Percentiles rank a stretch among this genome's conserved stretches.
Evolutionary conservation across 306 rosid species (phyloP).

Genomic region (Begonia fuchsioides): DNA sequence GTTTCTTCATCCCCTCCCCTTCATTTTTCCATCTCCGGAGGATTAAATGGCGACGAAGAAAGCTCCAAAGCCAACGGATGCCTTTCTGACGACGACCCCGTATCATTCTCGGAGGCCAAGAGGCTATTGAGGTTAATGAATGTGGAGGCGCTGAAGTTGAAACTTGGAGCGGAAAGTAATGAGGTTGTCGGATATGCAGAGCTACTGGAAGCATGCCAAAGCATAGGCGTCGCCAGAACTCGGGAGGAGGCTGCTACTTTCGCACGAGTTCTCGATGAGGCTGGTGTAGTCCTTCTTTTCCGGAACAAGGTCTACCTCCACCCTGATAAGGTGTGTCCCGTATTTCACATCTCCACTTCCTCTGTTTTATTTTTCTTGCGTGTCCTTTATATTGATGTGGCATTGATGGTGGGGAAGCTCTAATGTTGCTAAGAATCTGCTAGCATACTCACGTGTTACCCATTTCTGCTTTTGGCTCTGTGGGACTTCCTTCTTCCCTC

Average conservation of each 20-base stretch:
- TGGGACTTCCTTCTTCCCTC: neutral
- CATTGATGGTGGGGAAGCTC: constrained; percentile 2
- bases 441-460: neutral
- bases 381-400: too few relatives aligned
- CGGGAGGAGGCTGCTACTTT: constrained; percentile 60
- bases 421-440: neutral
- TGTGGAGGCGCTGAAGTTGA: constrained; percentile 59
- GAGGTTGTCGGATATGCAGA: constrained; percentile 53
- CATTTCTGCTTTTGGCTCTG: neutral
- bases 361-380: neutral
- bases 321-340: constrained; percentile 75
- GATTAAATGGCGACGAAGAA: neutral
- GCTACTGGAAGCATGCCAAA: constrained; percentile 64
- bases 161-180: constrained; percentile 59
- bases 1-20: constrained; percentile 3
- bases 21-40: constrained; percentile 4
- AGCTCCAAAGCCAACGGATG: constrained; percentile 1
- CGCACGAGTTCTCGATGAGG: constrained; percentile 79
- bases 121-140: constrained; percentile 85
- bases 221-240: constrained; percentile 61
- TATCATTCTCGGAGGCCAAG: constrained; percentile 59
- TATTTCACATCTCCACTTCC: too few relatives aligned
- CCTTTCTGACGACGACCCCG: constrained; percentile 17
- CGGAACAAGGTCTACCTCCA: constrained; percentile 87
- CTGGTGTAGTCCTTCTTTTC: constrained; percentile 79